phyloP scores from a whole-genome alignment of 2,329 filamentous ascomycete species.

The Colletotrichum tropicicola region DNA sequence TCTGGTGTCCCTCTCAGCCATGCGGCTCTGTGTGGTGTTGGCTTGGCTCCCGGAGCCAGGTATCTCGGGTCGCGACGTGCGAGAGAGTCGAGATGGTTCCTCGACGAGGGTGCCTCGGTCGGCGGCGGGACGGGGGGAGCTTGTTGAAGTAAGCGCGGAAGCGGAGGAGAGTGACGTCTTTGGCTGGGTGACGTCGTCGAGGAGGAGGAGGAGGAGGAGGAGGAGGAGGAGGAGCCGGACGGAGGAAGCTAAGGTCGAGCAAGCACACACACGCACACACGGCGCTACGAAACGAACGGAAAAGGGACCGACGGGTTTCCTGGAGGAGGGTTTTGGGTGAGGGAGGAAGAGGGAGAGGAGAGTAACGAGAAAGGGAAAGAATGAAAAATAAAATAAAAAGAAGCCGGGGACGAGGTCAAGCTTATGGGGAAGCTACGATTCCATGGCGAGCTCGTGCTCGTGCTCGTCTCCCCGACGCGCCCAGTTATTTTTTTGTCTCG shows the following conservation, averaged over 20 bases:
- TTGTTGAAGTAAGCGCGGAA: not conserved
- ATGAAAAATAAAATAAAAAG: too few species aligned
- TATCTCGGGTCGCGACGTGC: not conserved
- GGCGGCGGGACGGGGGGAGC: too few species aligned
- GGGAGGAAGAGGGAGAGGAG: not conserved
- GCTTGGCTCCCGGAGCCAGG: not conserved
- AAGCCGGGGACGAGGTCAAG: slow-evolving; percentile 6
- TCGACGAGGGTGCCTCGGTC: too few species aligned
- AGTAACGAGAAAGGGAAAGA: not conserved
- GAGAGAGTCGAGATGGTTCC: not conserved
- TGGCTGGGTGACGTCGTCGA: slow-evolving; percentile 21
- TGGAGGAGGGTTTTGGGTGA: not conserved
- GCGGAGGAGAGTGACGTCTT: slow-evolving; percentile 17
- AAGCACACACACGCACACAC: not conserved
- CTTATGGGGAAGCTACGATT: slow-evolving; percentile 16
- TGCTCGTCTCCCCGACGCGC: not conserved
- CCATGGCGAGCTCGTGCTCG: not conserved
- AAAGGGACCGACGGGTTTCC: not conserved
- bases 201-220: not conserved
- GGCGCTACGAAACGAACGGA: not conserved
- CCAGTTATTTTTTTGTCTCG: slow-evolving; percentile 11
- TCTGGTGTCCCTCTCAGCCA: slow-evolving; percentile 26
- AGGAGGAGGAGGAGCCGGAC: not conserved
- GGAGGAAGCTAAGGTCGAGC: slow-evolving; percentile 2
- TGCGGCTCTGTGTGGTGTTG: not conserved